These are phyloP conservation scores for Mycena crocata DNA, from an alignment of 768 basidiomycete genomes.

Conservation along the genomic window DNA sequence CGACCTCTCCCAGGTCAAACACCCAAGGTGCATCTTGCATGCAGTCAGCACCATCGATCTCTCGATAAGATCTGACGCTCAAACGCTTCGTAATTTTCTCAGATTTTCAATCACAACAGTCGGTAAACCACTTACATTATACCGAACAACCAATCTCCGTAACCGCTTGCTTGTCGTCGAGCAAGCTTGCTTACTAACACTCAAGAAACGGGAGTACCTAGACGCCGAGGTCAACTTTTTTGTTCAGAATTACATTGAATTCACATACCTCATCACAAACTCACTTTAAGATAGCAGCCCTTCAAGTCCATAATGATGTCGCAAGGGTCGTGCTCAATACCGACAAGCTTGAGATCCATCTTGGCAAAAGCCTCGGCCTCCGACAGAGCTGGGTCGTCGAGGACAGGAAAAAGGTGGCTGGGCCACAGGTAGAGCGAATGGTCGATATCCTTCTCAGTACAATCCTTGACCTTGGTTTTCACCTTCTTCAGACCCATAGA, in stretches of 20 bases:
- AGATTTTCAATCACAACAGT: neutral
- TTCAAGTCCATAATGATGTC: neutral
- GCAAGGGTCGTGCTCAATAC: neutral
- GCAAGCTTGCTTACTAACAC: too few species aligned
- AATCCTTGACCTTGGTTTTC: neutral
- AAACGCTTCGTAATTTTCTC: too few species aligned
- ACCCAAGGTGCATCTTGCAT: neutral
- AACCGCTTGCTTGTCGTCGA: neutral
- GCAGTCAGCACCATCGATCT: neutral
- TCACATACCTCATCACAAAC: neutral
- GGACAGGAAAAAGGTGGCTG: neutral
- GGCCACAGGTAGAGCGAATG: slow-evolving; percentile 1
- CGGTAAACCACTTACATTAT: neutral
- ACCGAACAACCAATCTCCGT: neutral
- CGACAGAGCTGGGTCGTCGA: neutral
- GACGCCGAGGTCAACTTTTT: too few species aligned
- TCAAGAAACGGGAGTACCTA: too few species aligned
- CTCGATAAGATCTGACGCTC: neutral
- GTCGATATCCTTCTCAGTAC: neutral
- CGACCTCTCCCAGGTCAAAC: neutral
- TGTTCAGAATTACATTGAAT: too few species aligned
- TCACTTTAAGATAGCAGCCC: neutral
- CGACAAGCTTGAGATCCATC: neutral
- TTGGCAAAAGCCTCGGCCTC: neutral
- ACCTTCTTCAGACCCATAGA: slow-evolving; percentile 1